Base-by-base conservation (phyloP, 2,329 filamentous ascomycete genomes). In the Claviceps sp. region DNA sequence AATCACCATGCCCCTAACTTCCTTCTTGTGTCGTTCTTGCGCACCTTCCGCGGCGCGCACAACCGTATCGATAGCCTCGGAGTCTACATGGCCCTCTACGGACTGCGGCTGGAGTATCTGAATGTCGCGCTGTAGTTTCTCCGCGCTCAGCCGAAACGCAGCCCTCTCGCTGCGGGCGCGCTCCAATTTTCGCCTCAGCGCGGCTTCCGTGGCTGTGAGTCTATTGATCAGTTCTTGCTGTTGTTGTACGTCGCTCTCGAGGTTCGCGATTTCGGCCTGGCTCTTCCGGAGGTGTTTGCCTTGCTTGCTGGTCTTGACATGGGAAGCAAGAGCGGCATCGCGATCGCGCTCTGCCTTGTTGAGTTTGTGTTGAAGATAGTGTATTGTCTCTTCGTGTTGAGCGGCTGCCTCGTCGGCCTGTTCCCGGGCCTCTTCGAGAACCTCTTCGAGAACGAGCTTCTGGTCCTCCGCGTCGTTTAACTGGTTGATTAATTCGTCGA, bases 1-100 rank as follows among this genome's bases (percentile, higher is more conserved):
- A 70, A 93, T 86, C 50, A 81, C 80, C 63, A 97, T 76, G 17
- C 91, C 91, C 58, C 83, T 81, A 50, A 96, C 72, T 69, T 94
- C 87, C 66, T 82, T 83, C 60, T 76, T 73, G 65, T 93, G 87
- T 45, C 78, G 74, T 58, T 80, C 80, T 61, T 89, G 82, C 46
- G 84, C 81, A 48, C 77, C 73, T 59, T 79, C 74, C 38, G 76
- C 74, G 1, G 75, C 76, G 2, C 76, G 74, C 55, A 80, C 75
- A 16, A 80, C 72, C n/a, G 75, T 76, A 58, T 81, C 76, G 47
- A 80, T 74, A 47, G 82, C 74, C 52, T 72, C 65, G 44, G 55
- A 55, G 10, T 59, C 48, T 37, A 57, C 42, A 44, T 22, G 61
- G 34, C 58, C 62, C 5, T 69, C 67, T 22, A 67, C 64, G 6